Evolutionary conservation across 2,329 filamentous ascomycete genomes (phyloP).

Genomic region (Cordyceps fumosorosea): DNA sequence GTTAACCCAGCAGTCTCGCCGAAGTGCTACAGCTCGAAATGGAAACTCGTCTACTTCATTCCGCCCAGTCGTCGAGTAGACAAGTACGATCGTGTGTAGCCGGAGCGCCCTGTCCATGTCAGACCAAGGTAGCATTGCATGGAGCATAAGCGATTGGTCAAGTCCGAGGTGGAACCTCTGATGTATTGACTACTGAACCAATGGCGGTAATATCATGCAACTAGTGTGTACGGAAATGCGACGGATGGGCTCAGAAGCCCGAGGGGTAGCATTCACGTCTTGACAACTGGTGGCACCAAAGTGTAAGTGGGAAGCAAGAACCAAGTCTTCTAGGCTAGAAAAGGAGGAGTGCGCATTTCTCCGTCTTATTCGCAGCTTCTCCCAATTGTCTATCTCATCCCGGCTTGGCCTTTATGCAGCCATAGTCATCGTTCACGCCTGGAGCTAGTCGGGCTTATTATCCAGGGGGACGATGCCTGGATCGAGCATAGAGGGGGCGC

Average conservation of each 20-base stretch:
- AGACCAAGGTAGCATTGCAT: constrained; percentile 12
- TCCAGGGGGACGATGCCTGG: neutral
- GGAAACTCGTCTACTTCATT: neutral
- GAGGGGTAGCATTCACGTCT: neutral
- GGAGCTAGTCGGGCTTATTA: neutral
- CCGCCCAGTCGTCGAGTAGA: neutral
- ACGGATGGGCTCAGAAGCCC: neutral
- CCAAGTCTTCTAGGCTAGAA: neutral
- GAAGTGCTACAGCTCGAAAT: neutral
- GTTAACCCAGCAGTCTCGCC: neutral
- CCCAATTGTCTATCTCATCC: neutral
- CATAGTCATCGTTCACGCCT: neutral
- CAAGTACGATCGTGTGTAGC: neutral
- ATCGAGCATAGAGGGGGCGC: neutral
- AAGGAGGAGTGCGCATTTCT: neutral
- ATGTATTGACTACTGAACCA: neutral
- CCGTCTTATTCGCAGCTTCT: constrained; percentile 7
- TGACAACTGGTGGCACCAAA: neutral
- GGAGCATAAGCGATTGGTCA: constrained; percentile 9
- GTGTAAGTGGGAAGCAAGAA: neutral
- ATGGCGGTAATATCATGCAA: neutral
- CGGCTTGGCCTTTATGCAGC: neutral
- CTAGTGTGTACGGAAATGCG: neutral
- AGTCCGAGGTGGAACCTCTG: neutral
- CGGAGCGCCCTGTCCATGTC: neutral